Base-by-base conservation (phyloP, 2,329 filamentous ascomycete genomes). In the Penicillium expansum region DNA sequence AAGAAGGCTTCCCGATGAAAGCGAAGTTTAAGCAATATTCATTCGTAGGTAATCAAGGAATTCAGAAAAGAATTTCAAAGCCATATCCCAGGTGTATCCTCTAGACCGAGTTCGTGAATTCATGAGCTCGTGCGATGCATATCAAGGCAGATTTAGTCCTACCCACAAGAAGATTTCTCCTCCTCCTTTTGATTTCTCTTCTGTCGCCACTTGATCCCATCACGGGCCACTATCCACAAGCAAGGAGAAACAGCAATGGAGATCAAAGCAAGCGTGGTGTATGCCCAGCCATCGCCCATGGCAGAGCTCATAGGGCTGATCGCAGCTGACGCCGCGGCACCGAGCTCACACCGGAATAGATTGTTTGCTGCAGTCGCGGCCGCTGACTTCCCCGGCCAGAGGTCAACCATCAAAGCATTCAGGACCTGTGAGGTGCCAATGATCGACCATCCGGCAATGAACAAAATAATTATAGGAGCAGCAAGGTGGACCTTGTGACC, bases 351-450 rank as follows among this genome's bases (percentile, higher is more conserved):
- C 1, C 76, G 65, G 9, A 73, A 66, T 1, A 79, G 54, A 56
- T 78, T 78, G 50, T 73, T 76, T 1, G 75, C 74, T 0, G 76
- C 76, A 0, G 75, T 74, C 0, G 74, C 75, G 2, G 74, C 68
- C 0, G 74, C 74, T 2, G 76, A 68, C 27, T 62, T 57, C 1
- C 62, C 67, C 0, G 74, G 73, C 60, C 74, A 74, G 4, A 77
- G 63, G 60, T 80, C 77, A 0, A 80, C 69, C 60, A 80, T 71
- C 30, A 83, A 62, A 0, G 78, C 77, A 55, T 75, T 79, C 4
- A 76, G 59, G 5, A 72, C 67, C 38, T 79, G 73, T 18, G 71
- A 74, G 0, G 68, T 68, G 3, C 70, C 71, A 16, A 67, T 71
- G n/a, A 77, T 61, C 13, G 64, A 64, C 60, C 71, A 76, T 6